Evolutionary conservation across 2,329 filamentous ascomycete genomes (phyloP).

Genomic region (Ophioceras dolichostomum): DNA sequence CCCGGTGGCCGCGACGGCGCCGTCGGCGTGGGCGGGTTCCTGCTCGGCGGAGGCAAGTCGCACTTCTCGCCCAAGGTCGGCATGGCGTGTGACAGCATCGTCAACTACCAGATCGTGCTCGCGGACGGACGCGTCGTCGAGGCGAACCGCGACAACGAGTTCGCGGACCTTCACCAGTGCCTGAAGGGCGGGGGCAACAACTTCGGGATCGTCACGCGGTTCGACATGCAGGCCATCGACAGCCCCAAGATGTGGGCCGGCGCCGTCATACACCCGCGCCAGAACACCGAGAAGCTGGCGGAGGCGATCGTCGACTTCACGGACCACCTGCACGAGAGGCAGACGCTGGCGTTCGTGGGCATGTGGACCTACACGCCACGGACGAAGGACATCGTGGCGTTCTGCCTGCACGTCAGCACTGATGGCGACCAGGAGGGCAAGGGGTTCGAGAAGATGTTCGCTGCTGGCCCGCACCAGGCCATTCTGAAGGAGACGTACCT

Average conservation of each 20-base stretch:
- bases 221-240: slow-evolving; percentile 8
- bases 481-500: background rate
- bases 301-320: slow-evolving; percentile 11
- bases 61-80: slow-evolving; percentile 17
- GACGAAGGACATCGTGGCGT: background rate
- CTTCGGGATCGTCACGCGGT: slow-evolving; percentile 21
- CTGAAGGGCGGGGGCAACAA: slow-evolving; percentile 32
- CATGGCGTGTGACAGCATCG: slow-evolving; percentile 26
- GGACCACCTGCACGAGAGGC: slow-evolving; percentile 5
- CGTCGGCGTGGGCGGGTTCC: slow-evolving; percentile 16
- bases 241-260: slow-evolving; percentile 11
- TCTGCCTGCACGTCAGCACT: background rate
- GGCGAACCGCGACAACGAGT: background rate
- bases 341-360: background rate
- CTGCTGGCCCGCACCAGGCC: background rate
- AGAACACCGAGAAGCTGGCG: slow-evolving; percentile 6
- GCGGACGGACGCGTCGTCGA: slow-evolving; percentile 24
- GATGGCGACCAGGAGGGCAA: background rate
- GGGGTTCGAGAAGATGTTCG: background rate
- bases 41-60: slow-evolving; percentile 15
- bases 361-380: background rate
- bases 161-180: slow-evolving; percentile 13
- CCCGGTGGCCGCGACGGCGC: slow-evolving; percentile 13
- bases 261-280: slow-evolving; percentile 6
- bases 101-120: slow-evolving; percentile 27